A percentile compares a stretch with the other conserved stretches of the same genome.
These are phyloP conservation scores for Biscutella laevigata DNA, from an alignment of 441 rosid genomes.

Conservation along the genomic window DNA sequence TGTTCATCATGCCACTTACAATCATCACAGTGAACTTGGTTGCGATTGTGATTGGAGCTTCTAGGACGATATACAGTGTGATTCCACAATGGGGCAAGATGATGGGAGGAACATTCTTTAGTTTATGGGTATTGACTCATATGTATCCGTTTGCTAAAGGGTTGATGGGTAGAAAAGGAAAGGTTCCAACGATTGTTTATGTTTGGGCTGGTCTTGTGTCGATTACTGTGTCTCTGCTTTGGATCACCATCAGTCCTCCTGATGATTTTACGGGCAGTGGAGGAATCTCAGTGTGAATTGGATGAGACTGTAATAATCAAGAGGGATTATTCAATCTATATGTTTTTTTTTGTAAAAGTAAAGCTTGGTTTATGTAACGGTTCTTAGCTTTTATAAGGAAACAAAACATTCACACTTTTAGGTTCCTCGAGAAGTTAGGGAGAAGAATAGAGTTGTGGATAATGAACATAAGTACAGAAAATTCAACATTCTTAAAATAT, in stretches of 20 bases:
- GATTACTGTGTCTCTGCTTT: conserved; percentile 25
- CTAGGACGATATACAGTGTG: conserved; percentile 49
- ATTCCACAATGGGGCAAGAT: conserved; percentile 29
- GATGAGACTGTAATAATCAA: too few species aligned
- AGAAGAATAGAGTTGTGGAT: too few species aligned
- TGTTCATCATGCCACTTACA: conserved; percentile 72
- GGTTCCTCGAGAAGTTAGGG: too few species aligned
- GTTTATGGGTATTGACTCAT: conserved; percentile 31
- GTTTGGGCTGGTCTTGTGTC: conserved; percentile 31
- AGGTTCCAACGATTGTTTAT: conserved; percentile 28
- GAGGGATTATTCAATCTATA: too few species aligned
- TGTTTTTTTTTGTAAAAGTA: too few species aligned
- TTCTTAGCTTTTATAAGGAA: too few species aligned
- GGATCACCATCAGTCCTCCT: conserved; percentile 28
- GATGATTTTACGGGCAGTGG: too few species aligned
- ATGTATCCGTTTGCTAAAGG: conserved; percentile 33
- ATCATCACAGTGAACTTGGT: conserved; percentile 10
- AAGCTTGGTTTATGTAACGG: too few species aligned
- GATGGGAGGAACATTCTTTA: conserved; percentile 27
- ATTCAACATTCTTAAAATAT: too few species aligned
- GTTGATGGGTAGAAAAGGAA: conserved; percentile 29
- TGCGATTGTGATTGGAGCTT: conserved; percentile 68
- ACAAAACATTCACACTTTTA: too few species aligned
- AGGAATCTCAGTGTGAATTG: too few species aligned
- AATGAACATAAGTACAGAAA: too few species aligned